Conservation (phyloP, 805 yeast genomes). For the Barnettozyma botsteinii region DNA sequence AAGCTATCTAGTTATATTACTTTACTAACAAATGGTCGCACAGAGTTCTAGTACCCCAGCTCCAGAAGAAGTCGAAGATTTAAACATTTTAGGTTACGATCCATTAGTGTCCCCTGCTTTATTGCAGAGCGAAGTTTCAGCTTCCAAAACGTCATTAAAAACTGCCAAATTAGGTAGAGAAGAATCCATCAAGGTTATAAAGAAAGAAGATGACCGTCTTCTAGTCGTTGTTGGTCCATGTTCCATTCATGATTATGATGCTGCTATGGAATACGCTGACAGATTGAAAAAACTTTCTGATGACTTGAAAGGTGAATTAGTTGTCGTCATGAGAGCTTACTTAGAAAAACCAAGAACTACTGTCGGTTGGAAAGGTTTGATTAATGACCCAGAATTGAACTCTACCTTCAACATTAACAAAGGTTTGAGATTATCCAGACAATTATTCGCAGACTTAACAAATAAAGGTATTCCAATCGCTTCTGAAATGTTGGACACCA, state of each 20-base stretch:
- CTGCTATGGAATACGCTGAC: conserved; percentile 83
- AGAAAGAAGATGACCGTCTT: conserved; percentile 74
- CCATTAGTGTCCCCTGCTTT: conserved; percentile 93
- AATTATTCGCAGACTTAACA: conserved; percentile 78
- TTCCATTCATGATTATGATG: conserved; percentile 86
- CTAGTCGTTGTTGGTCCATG: conserved; percentile 94
- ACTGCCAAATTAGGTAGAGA: conserved; percentile 74
- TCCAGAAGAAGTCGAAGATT: conserved; percentile 48
- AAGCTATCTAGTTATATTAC: no score
- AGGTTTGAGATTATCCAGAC: conserved; percentile 84
- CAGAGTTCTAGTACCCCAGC: conserved; percentile 13
- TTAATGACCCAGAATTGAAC: conserved; percentile 94
- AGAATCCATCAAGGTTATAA: conserved; percentile 69
- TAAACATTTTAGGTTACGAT: conserved; percentile 83
- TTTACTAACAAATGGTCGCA: conserved; percentile 5
- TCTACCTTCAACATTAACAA: conserved; percentile 91
- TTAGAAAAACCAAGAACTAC: conserved; percentile 98
- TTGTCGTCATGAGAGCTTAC: conserved; percentile 94
- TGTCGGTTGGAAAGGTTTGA: conserved; percentile 98
- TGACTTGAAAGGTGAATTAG: conserved; percentile 69
- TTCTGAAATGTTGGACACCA: conserved; percentile 96
- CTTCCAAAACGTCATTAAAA: conserved; percentile 45
- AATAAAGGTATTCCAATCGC: conserved; percentile 84
- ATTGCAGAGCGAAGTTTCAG: conserved; percentile 78
- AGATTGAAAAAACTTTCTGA: conserved; percentile 62